Conservation (phyloP, 176 grass and related monocot species). For the Pontederia paniculata region DNA sequence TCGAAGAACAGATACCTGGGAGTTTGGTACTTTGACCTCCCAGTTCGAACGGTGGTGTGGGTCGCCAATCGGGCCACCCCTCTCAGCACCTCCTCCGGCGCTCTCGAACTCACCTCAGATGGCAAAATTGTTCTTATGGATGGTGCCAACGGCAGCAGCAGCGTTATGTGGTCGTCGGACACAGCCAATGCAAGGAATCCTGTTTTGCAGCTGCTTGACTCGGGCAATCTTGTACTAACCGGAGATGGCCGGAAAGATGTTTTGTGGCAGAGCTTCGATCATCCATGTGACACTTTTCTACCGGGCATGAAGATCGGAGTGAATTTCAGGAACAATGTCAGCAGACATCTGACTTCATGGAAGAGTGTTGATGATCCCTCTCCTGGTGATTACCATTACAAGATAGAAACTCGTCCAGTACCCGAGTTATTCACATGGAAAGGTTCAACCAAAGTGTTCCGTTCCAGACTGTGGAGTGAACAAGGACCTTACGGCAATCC, state of each 20-base stretch:
- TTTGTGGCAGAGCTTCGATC: constrained; percentile 17
- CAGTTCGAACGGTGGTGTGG: constrained; percentile 18
- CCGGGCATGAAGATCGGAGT: constrained; percentile 5
- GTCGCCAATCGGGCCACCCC: too few relatives aligned
- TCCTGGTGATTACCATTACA: constrained; percentile 3
- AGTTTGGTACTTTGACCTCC: constrained; percentile 25
- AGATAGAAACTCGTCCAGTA: not conserved
- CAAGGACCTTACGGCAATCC: not conserved
- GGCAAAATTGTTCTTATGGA: too few relatives aligned
- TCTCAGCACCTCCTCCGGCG: too few relatives aligned
- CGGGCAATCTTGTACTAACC: constrained; percentile 7
- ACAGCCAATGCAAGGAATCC: not conserved
- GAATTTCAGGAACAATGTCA: constrained; percentile 2
- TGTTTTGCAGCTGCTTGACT: constrained; percentile 3
- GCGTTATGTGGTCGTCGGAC: not conserved
- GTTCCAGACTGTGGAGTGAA: constrained; percentile 5
- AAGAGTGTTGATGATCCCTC: constrained; percentile 8
- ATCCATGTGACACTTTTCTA: constrained; percentile 4
- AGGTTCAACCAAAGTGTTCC: not conserved
- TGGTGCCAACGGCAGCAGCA: too few relatives aligned
- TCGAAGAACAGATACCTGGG: constrained; percentile 34
- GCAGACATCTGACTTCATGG: constrained; percentile 5
- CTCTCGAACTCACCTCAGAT: too few relatives aligned
- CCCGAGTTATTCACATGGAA: constrained; percentile 3
- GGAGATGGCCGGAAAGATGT: not conserved